Conservation (phyloP, 1,284 basidiomycete species). For the Leccinum proliferum region DNA sequence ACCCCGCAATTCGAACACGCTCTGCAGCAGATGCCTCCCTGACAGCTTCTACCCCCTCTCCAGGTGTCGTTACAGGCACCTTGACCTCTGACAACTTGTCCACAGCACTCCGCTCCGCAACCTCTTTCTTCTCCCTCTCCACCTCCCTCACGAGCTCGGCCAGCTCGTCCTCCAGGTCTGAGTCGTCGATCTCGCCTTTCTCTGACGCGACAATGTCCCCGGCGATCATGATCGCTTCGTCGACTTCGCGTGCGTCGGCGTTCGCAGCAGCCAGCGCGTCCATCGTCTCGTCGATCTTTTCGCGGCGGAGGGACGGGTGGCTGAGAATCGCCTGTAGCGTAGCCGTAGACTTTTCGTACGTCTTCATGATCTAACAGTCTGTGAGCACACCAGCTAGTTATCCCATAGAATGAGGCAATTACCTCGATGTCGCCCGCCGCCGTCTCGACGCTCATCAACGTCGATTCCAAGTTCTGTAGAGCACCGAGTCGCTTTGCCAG, state of each 20-base stretch:
- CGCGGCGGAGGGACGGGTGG: constrained; percentile 74
- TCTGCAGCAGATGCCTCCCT: neutral
- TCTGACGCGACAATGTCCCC: constrained; percentile 53
- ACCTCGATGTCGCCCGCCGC: constrained; percentile 89
- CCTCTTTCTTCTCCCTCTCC: constrained; percentile 34
- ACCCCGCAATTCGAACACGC: neutral
- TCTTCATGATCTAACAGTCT: constrained; percentile 69
- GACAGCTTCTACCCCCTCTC: neutral
- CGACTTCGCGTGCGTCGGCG: constrained; percentile 76
- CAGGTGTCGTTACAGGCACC: constrained; percentile 16
- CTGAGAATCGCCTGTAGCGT: constrained; percentile 74
- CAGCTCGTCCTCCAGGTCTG: constrained; percentile 59
- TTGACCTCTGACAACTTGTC: constrained; percentile 18
- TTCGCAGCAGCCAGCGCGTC: constrained; percentile 81
- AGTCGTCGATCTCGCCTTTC: constrained; percentile 50
- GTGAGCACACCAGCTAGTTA: constrained; percentile 1
- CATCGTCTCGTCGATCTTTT: constrained; percentile 80
- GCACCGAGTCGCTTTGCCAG: constrained; percentile 71
- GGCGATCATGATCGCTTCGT: constrained; percentile 69
- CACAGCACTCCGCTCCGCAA: constrained; percentile 10
- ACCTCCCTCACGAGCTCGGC: constrained; percentile 45
- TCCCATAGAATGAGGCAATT: constrained; percentile 9
- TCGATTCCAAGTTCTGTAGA: constrained; percentile 68
- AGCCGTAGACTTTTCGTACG: constrained; percentile 76
- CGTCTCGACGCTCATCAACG: constrained; percentile 79